Conservation (phyloP, 495 filamentous ascomycete genomes). For the Apiosordaria backusii region DNA sequence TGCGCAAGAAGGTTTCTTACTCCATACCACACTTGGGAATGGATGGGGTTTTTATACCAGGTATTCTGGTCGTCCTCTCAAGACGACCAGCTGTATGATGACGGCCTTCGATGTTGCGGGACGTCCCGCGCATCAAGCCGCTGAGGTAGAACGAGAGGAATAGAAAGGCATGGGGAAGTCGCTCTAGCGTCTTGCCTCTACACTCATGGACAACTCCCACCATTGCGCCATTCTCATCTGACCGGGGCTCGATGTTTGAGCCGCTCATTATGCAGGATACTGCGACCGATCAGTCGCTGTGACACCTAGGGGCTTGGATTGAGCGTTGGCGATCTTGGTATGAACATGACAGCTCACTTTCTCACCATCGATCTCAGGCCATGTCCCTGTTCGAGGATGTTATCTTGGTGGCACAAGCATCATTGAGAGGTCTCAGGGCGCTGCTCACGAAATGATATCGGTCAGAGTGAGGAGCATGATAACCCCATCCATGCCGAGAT, state of each 20-base stretch:
- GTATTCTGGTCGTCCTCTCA: background rate
- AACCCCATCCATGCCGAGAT: background rate
- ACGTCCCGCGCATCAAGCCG: background rate
- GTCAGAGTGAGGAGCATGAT: background rate
- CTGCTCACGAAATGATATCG: background rate
- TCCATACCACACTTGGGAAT: background rate
- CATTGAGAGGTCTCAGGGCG: background rate
- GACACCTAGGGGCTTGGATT: background rate
- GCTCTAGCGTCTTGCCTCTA: background rate
- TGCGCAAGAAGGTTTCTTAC: background rate
- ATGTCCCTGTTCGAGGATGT: conserved; percentile 2
- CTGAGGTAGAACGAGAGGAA: conserved; percentile 1
- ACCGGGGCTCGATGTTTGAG: background rate
- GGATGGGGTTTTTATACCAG: background rate
- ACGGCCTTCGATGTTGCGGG: background rate
- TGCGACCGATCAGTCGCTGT: background rate
- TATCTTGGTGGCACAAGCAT: background rate
- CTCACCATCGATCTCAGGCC: background rate
- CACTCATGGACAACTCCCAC: background rate
- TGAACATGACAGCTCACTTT: conserved; percentile 2
- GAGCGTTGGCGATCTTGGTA: background rate
- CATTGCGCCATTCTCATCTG: background rate
- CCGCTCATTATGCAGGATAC: background rate
- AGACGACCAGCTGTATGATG: background rate
- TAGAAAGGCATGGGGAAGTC: background rate